phyloP scores from a whole-genome alignment of 139 green algal genomes.

The Monoraphidium neglectum region DNA sequence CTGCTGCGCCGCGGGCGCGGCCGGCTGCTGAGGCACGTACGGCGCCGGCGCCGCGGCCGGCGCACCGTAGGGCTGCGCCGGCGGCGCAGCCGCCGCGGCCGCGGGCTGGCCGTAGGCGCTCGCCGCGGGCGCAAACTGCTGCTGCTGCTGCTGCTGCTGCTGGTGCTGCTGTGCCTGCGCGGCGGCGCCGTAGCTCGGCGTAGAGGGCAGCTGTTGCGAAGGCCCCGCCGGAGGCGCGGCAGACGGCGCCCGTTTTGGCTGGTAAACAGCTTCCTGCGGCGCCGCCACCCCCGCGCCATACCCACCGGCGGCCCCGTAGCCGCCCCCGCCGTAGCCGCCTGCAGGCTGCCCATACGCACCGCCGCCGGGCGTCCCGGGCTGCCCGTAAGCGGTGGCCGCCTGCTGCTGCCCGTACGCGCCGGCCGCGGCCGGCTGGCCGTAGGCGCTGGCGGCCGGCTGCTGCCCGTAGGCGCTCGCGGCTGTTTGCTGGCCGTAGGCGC shows the following conservation, averaged over 20 bases:
- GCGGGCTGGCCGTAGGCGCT: background rate
- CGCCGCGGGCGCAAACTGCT: background rate
- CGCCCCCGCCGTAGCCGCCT: conserved; percentile 16
- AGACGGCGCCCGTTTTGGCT: background rate
- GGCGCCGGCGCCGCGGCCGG: background rate
- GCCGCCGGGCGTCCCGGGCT: conserved; percentile 9
- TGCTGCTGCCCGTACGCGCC: conserved; percentile 31
- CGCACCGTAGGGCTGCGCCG: background rate
- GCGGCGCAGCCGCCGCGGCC: background rate
- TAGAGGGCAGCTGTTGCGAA: background rate
- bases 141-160: background rate
- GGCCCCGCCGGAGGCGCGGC: background rate
- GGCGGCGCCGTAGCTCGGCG: background rate
- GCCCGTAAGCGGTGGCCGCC: conserved; percentile 13
- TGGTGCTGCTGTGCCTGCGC: background rate
- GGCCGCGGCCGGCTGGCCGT: conserved; percentile 19
- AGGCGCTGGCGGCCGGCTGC: conserved; percentile 18
- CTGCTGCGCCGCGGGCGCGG: conserved; percentile 13
- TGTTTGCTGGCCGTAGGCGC: conserved; percentile 23
- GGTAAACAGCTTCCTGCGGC: conserved; percentile 21
- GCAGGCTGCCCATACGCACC: background rate
- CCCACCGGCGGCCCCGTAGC: conserved; percentile 6
- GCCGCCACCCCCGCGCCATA: background rate
- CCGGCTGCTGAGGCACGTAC: conserved; percentile 1
- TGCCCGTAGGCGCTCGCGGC: conserved; percentile 21